Evolutionary conservation across 2,329 filamentous ascomycete genomes (phyloP).

Genomic region (Fusarium begoniae): DNA sequence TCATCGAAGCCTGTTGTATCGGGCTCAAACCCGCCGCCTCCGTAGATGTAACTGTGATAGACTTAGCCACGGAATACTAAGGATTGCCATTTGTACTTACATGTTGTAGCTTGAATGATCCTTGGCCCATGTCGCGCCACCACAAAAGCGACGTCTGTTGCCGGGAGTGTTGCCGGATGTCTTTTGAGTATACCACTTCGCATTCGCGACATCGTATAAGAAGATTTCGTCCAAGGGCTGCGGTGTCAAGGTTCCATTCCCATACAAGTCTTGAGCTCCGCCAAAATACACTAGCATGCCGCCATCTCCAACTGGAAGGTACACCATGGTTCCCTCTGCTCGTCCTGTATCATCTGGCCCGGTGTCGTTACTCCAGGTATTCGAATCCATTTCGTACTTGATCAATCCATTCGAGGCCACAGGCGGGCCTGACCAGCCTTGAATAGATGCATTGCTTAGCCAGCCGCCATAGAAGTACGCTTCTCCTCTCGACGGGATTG

Average conservation of each 20-base stretch:
- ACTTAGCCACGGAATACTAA: not conserved
- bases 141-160: not conserved
- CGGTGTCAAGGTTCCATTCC: not conserved
- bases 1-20: not conserved
- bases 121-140: conserved; percentile 1
- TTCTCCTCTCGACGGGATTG: not conserved
- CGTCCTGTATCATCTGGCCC: not conserved
- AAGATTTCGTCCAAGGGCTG: conserved; percentile 1
- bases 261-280: not conserved
- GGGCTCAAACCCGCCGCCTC: not conserved
- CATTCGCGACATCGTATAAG: not conserved
- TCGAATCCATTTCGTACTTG: conserved; percentile 1
- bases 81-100: not conserved
- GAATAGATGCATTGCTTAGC: not conserved
- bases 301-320: not conserved
- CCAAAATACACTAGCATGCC: conserved; percentile 7
- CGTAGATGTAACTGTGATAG: not conserved
- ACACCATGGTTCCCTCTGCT: not conserved
- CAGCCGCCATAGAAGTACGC: conserved; percentile 6
- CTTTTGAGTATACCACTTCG: conserved; percentile 6
- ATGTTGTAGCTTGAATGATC: conserved; percentile 10
- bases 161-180: not conserved
- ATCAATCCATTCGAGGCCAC: not conserved
- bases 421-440: not conserved
- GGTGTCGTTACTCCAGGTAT: not conserved